Evolutionary conservation across 2,329 filamentous ascomycete genomes (phyloP).

Genomic region (Colletotrichum lini): DNA sequence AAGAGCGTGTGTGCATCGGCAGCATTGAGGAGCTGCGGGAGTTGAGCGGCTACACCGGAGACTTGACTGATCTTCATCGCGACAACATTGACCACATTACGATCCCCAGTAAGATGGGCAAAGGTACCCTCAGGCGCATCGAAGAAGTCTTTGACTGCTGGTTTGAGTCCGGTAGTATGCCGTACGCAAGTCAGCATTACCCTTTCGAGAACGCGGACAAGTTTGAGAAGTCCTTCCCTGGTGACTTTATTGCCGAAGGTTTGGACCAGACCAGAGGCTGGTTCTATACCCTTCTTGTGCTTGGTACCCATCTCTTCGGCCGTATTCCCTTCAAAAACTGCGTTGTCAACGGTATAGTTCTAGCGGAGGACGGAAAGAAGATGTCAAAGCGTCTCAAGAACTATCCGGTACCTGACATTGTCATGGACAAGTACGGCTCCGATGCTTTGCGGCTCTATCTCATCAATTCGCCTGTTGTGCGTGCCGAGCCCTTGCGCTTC

Average conservation of each 20-base stretch:
- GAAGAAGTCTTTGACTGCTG: constrained; percentile 97
- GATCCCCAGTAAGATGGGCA: constrained; percentile 90
- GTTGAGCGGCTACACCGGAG: constrained; percentile 87
- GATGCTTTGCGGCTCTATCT: constrained; percentile 95
- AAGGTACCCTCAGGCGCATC: constrained; percentile 83
- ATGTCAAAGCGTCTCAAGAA: constrained; percentile 99
- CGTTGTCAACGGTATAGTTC: constrained; percentile 94
- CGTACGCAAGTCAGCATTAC: constrained; percentile 91
- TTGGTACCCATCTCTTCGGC: constrained; percentile 90
- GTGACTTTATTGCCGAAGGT: constrained; percentile 94
- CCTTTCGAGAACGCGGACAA: constrained; percentile 90
- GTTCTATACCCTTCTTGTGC: constrained; percentile 94
- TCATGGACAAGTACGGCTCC: constrained; percentile 91
- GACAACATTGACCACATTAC: constrained; percentile 96
- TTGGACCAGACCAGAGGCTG: constrained; percentile 95
- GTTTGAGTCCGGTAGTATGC: constrained; percentile 98
- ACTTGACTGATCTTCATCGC: constrained; percentile 88
- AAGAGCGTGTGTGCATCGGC: constrained; percentile 89
- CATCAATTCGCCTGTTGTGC: constrained; percentile 96
- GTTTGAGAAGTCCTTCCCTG: constrained; percentile 86
- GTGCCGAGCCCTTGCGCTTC: constrained; percentile 91
- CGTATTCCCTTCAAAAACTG: constrained; percentile 93
- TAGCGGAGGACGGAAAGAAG: constrained; percentile 97
- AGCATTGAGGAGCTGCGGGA: constrained; percentile 88
- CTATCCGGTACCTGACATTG: constrained; percentile 87